Evolutionary conservation across 163 green algal genomes (phyloP), one percentile per base, ranked within the genome.

Genomic region (Scenedesmus sp.): DNA sequence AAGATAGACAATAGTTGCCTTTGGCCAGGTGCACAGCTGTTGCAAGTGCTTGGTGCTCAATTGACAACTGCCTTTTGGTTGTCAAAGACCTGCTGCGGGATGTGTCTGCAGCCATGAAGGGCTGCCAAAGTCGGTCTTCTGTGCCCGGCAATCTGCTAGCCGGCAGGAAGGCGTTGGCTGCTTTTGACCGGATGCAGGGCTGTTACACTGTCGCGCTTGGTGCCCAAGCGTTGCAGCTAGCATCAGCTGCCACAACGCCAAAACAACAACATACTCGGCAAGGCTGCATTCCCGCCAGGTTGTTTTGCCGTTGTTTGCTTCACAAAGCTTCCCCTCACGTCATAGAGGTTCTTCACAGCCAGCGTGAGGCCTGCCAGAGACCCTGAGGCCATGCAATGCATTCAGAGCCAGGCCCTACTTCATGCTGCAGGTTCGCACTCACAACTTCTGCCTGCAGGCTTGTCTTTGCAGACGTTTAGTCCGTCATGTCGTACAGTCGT

Each of bases 331-430:
- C n/a, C 74, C 9, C 74, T 91, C 89, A 97, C 95, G 57, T 98
- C 96, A 91, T 97, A 98, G 2, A 98, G 93, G 92, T 99, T 97
- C 83, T 99, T 99, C 20, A 96, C 96, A 12, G 95, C 96, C 88
- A 98, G 97, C 0, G 94, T 97, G 1, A 97, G 89, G 3, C 96
- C 97, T 12, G 74, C 56, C 15, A 99, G 94, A 1, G 94, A 93
- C 52, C 34, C 34, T 46, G 34, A 46, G 34, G 34, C 84, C 57
- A n/a, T 20, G 26, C n/a, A 56, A 83, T 46, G 34, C 34, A 46
- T 46, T 46, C 34, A 46, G 34, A 46, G 34, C 34, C 34, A 46
- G 34, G 34, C 34, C 34, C 34, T 46, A 46, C 34, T 46, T 46
- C 34, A 46, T 46, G 34, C 34, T 46, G 34, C 34, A 46, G 34